Base-by-base conservation (phyloP, 176 grass and related monocot genomes). In the Musa troglodytarum region DNA sequence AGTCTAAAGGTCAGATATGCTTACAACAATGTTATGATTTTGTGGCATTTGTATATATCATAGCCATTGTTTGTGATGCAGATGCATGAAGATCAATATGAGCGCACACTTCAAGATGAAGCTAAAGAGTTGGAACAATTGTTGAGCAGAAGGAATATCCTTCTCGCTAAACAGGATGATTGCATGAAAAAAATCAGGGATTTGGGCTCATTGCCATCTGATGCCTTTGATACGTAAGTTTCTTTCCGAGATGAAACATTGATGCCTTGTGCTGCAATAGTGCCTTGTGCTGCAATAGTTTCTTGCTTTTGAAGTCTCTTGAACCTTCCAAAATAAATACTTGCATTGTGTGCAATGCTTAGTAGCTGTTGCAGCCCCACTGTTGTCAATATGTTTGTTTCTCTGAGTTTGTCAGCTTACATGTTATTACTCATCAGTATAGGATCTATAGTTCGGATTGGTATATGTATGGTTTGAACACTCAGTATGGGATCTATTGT, bases 151-250 rank as follows among this genome's bases (percentile, higher is more conserved):
- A 87, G 95, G 78, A 99, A 72, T 64, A 82, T 70, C 21, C 81
- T 94, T 87, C 74, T 94, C 59, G 78, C 91, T 10, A 99, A 94
- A 67, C 95, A 99, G 82, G 95, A 99, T 29, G 95, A 99, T 19
- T 94, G 88, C 79, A 86, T 84, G 90, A 99, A 92, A 82, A 99
- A 99, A 78, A 99, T 99, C 50, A 82, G 95, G 77, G 95, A 99
- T 70, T 76, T 99, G 76, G 95, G 95, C 50, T 94, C 90, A 10
- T 86, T 99, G 84, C 95, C 95, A 74, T 86, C 90, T 72, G 86
- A 94, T 84, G 90, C 90, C 82, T 99, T 94, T 84, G 95, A 99
- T 76, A 89, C 78, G 95, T 99, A 94, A 71, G 72, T 13, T 49
- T 78, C 82, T 82, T 63, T 59, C 12, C 9, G 19, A 34, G 28